phyloP scores from a whole-genome alignment of 805 yeast species.

The Cephaloascus albidus region DNA sequence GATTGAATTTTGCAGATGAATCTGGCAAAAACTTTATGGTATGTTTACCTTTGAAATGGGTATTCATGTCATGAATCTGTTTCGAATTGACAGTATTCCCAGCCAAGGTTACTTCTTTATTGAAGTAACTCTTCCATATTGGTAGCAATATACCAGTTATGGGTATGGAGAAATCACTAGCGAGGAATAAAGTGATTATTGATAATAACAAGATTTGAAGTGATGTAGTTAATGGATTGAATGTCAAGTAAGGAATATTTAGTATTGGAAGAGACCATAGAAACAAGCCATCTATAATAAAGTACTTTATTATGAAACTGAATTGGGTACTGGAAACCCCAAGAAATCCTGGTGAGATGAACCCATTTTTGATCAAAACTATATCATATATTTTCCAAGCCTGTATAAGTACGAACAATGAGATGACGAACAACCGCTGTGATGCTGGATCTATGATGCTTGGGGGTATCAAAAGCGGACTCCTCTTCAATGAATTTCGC shows the following conservation, averaged over 20 bases:
- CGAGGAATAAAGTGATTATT: slow-evolving; percentile 42
- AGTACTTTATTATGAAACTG: slow-evolving; percentile 61
- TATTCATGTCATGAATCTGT: slow-evolving; percentile 31
- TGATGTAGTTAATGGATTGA: slow-evolving; percentile 47
- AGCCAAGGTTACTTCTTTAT: slow-evolving; percentile 40
- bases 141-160: slow-evolving; percentile 25
- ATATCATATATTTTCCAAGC: slow-evolving; percentile 78
- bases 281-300: slow-evolving; percentile 62
- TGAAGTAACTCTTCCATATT: slow-evolving; percentile 30
- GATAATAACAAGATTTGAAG: slow-evolving; percentile 37
- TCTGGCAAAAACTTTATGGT: slow-evolving; percentile 87
- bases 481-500: not conserved
- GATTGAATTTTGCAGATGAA: slow-evolving; percentile 77
- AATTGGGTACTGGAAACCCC: slow-evolving; percentile 37
- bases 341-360: slow-evolving; percentile 14
- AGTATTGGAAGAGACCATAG: slow-evolving; percentile 65
- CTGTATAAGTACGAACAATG: slow-evolving; percentile 67
- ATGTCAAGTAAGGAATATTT: slow-evolving; percentile 66
- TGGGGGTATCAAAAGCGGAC: slow-evolving; percentile 43
- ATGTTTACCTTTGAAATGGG: slow-evolving; percentile 78
- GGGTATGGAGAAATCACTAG: slow-evolving; percentile 42
- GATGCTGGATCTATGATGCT: slow-evolving; percentile 61
- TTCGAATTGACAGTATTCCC: slow-evolving; percentile 35
- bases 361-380: slow-evolving; percentile 42
- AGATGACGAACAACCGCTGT: slow-evolving; percentile 62